Percentiles rank a stretch among this genome's conserved stretches.
phyloP scores from a whole-genome alignment of 2,329 filamentous ascomycete species.

The Thielaviopsis musarum region DNA sequence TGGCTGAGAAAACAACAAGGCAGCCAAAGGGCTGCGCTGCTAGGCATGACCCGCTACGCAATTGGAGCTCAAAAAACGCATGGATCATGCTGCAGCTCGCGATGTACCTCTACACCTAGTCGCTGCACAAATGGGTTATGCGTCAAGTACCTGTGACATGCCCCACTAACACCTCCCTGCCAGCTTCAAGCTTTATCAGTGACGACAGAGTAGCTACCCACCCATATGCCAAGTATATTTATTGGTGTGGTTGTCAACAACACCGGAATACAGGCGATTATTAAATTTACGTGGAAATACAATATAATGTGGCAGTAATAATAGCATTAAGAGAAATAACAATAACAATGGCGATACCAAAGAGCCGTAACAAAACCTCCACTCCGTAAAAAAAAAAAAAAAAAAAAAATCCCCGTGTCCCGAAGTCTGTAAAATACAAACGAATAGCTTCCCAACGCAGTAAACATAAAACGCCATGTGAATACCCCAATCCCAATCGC shows the following conservation, averaged over 20 bases:
- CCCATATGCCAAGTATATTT: no score
- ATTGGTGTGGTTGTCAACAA: background rate
- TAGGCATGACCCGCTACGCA: constrained; percentile 9
- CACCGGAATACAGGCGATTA: background rate
- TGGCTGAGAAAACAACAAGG: background rate
- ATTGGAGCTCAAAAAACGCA: background rate
- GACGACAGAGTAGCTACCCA: background rate
- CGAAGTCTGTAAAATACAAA: background rate
- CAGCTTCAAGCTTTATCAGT: background rate
- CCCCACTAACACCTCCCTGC: background rate
- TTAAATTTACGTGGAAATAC: no score
- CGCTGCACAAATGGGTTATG: background rate
- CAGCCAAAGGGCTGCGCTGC: constrained; percentile 1
- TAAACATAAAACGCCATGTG: background rate
- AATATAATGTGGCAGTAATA: background rate
- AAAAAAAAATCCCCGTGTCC: no score
- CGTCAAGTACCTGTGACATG: background rate
- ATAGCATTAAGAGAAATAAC: background rate
- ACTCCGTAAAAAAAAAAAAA: background rate
- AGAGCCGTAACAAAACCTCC: background rate
- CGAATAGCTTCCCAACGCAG: background rate
- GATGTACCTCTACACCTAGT: background rate
- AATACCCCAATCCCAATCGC: background rate
- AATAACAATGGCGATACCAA: background rate
- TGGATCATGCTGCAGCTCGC: background rate